phyloP scores from a whole-genome alignment of 163 green algal genomes.

The Scenedesmus sp. region DNA sequence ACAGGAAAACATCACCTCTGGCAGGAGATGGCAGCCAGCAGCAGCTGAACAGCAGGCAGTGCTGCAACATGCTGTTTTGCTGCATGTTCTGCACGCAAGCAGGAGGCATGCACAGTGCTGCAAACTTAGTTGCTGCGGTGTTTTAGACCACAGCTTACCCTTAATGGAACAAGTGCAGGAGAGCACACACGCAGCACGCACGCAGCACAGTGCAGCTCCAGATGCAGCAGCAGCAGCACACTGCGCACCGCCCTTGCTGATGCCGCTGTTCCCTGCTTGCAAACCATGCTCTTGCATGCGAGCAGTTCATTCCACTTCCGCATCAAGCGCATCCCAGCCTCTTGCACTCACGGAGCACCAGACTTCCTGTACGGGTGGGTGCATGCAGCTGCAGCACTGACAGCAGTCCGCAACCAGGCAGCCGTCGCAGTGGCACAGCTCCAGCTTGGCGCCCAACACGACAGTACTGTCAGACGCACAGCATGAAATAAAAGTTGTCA shows the following conservation, averaged over 20 bases:
- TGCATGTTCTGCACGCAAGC: not conserved
- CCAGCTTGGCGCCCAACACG: too few relatives aligned
- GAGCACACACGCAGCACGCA: too few relatives aligned
- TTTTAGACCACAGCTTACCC: too few relatives aligned
- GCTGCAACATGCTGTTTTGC: not conserved
- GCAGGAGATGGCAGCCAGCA: not conserved
- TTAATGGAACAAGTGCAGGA: too few relatives aligned
- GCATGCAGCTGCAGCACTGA: not conserved
- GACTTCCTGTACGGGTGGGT: constrained; percentile 71
- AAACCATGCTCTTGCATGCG: not conserved
- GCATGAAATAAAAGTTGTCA: not conserved
- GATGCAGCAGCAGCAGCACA: not conserved
- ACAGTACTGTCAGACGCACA: too few relatives aligned
- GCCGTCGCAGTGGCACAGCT: too few relatives aligned
- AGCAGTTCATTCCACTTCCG: constrained; percentile 82
- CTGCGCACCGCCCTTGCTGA: too few relatives aligned
- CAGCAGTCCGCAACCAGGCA: not conserved
- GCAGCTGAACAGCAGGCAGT: not conserved
- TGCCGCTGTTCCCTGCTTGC: not conserved
- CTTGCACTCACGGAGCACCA: not conserved
- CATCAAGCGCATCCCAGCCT: constrained; percentile 53
- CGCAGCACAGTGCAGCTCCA: too few relatives aligned
- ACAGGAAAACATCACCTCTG: not conserved
- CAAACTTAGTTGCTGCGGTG: too few relatives aligned
- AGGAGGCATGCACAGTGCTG: not conserved